Base-by-base conservation (phyloP, 306 rosid genomes). In the Citrullus mucosospermus region DNA sequence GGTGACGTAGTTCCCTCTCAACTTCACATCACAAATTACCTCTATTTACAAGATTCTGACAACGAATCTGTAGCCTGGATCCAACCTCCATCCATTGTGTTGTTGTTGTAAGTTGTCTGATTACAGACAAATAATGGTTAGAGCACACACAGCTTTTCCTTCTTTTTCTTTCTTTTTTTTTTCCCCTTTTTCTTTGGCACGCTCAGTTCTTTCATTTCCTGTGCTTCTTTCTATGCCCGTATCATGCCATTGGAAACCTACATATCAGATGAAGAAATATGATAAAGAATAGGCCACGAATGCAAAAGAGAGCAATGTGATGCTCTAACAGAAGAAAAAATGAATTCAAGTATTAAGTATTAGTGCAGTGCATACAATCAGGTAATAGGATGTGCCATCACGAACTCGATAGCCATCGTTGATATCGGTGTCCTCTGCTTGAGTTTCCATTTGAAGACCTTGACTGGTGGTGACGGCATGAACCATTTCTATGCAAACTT, bases 361-460 rank as follows among this genome's bases (percentile, higher is more conserved):
- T 18, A 67, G 8, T 67, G 73, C 51, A 22, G 11, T 12, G 38
- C 75, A 6, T 69, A 69, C 75, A 18, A 25, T 58, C 22, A 30
- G 56, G 18, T 48, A 30, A 20, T 22, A 5, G 79, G 66, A 77
- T 63, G 43, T 15, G 43, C 28, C 28, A 56, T 83, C 82, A 88
- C 28, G 85, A 44, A 50, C 74, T 56, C 72, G 88, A 63, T 73
- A 90, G 83, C 85, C 85, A 32, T 46, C 82, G 83, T 71, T 73
- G 83, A 86, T 82, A 83, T 74, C 88, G 83, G 22, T 81, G 86
- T n/a, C 54, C 32, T 85, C 94, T 86, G 32, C 79, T 83, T 39
- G 81, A 74, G 78, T 54, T 17, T 68, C 76, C 75, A 75, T 77
- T 59, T 60, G 82, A 81, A 77, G 88, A 67, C 78, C 81, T 82